These are phyloP conservation scores for Neurospora sp. DNA, from an alignment of 495 filamentous ascomycete species.

Conservation along the genomic window DNA sequence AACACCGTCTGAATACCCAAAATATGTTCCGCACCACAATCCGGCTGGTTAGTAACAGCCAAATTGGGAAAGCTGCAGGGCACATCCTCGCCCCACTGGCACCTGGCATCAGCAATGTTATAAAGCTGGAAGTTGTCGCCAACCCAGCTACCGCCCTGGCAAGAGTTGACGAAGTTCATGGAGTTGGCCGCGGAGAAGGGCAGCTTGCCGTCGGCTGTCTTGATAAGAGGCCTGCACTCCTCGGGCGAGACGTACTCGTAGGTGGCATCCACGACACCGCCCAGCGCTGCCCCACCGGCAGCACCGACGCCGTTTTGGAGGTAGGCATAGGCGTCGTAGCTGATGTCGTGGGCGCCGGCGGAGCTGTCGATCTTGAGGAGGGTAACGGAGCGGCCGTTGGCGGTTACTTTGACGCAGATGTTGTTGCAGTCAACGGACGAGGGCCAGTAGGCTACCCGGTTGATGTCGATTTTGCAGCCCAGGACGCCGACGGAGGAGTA, in stretches of 20 bases:
- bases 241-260: constrained; percentile 17
- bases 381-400: constrained; percentile 26
- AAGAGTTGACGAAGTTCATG: constrained; percentile 32
- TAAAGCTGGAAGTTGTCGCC: constrained; percentile 24
- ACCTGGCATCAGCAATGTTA: constrained; percentile 28
- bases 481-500: constrained; percentile 35
- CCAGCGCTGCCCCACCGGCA: constrained; percentile 13
- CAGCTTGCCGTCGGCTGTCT: constrained; percentile 15
- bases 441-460: constrained; percentile 36
- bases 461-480: constrained; percentile 36
- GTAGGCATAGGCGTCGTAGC: constrained; percentile 35
- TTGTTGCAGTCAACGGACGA: constrained; percentile 29
- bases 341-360: constrained; percentile 32
- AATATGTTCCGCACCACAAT: not conserved
- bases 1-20: not conserved
- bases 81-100: constrained; percentile 30
- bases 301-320: constrained; percentile 30
- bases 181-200: constrained; percentile 33
- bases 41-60: constrained; percentile 17
- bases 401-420: constrained; percentile 29
- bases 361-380: constrained; percentile 34
- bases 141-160: constrained; percentile 22
- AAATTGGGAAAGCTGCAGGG: constrained; percentile 22
- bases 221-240: constrained; percentile 23
- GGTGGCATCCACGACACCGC: constrained; percentile 27